A percentile compares a stretch with the other conserved stretches of the same genome.
Evolutionary conservation across 139 green algal species (phyloP).

Genomic region (Eudorina sp.): DNA sequence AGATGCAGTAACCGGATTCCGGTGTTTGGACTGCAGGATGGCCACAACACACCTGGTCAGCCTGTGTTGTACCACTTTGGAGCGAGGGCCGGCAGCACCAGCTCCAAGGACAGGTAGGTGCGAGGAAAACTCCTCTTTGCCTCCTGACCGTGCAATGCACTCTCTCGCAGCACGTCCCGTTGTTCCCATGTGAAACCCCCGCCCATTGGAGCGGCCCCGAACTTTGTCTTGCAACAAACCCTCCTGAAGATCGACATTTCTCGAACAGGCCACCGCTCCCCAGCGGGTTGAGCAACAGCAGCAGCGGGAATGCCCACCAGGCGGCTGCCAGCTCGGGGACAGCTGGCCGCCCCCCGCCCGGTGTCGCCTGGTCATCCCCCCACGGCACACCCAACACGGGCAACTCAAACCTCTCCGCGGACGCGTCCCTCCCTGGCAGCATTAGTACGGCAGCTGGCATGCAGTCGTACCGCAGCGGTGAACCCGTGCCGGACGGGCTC

Average conservation of each 20-base stretch:
- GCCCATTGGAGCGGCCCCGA: not conserved
- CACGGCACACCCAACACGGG: not conserved
- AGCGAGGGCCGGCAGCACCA: not conserved
- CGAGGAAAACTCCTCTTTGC: too few relatives aligned
- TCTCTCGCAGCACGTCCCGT: too few relatives aligned
- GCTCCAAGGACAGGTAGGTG: not conserved
- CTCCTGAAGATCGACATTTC: not conserved
- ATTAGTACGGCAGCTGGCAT: not conserved
- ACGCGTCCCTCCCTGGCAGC: not conserved
- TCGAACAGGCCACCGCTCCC: conserved; percentile 21
- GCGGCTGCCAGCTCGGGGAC: not conserved
- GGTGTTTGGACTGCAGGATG: conserved; percentile 30
- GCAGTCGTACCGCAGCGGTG: not conserved
- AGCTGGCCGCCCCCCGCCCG: not conserved
- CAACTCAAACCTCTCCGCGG: not conserved
- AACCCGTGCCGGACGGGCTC: not conserved
- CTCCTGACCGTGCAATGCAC: too few relatives aligned
- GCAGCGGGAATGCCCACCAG: not conserved
- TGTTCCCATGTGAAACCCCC: not conserved
- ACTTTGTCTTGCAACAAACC: not conserved
- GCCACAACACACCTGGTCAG: not conserved
- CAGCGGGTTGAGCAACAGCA: not conserved
- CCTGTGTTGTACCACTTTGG: conserved; percentile 48
- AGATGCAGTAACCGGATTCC: not conserved
- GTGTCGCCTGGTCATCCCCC: conserved; percentile 1